Percentiles rank a stretch among this genome's conserved stretches.
These are phyloP conservation scores for Fusarium marasasianum DNA, from an alignment of 2,329 filamentous ascomycete genomes.

Conservation along the genomic window DNA sequence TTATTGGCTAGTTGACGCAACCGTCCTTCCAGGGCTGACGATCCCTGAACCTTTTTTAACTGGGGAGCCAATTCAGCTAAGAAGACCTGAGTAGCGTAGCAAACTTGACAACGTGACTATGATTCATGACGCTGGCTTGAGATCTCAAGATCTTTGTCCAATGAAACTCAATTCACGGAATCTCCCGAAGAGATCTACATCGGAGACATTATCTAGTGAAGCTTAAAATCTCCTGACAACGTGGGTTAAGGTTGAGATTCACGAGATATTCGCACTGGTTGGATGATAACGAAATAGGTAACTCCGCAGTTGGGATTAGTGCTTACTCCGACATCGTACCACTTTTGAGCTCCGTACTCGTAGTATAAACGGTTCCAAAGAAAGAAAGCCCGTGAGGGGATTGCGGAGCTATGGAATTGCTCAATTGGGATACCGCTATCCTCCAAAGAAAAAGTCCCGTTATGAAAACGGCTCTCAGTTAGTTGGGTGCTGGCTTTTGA, in stretches of 20 bases:
- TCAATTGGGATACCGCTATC: neutral
- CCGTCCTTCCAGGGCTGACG: neutral
- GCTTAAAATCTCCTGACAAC: neutral
- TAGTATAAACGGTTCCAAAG: neutral
- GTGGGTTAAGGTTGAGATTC: neutral
- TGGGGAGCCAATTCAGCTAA: neutral
- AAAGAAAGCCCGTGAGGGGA: neutral
- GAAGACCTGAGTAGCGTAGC: neutral
- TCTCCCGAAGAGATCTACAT: neutral
- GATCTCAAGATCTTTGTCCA: neutral
- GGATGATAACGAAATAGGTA: neutral
- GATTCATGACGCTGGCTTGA: neutral
- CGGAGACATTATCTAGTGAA: neutral
- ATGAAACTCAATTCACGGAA: neutral
- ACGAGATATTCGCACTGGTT: neutral
- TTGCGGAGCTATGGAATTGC: neutral
- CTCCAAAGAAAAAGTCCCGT: neutral
- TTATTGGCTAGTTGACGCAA: neutral
- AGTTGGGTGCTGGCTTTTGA: too few relatives aligned
- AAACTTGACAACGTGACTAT: neutral
- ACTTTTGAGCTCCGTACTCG: neutral
- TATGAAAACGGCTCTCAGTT: neutral
- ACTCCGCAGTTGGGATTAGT: neutral
- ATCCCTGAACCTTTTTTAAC: neutral
- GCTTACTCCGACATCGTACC: neutral